phyloP scores from a whole-genome alignment of 2,329 filamentous ascomycete species.

The Celoporthe dispersa region DNA sequence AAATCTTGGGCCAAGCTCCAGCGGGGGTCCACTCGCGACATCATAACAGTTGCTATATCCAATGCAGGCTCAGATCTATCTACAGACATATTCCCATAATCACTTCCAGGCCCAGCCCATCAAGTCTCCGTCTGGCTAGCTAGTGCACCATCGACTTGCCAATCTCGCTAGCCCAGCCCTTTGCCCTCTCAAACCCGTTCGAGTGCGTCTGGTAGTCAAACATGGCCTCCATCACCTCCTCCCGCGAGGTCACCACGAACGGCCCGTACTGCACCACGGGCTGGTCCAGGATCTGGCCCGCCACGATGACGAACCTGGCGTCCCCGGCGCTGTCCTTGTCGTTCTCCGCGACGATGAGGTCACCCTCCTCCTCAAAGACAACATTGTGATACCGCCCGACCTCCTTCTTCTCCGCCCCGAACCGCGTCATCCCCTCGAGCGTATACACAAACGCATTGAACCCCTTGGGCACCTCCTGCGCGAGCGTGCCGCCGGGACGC shows the following conservation, averaged over 20 bases:
- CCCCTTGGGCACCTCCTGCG: constrained; percentile 73
- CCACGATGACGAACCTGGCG: constrained; percentile 70
- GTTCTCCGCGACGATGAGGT: constrained; percentile 74
- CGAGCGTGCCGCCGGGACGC: constrained; percentile 75
- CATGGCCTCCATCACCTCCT: constrained; percentile 77
- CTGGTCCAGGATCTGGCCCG: constrained; percentile 80
- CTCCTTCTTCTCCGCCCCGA: constrained; percentile 56
- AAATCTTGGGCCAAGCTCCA: neutral
- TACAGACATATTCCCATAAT: neutral
- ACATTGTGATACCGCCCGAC: constrained; percentile 83
- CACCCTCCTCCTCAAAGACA: constrained; percentile 81
- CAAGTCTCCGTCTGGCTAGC: constrained; percentile 1
- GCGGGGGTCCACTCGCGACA: neutral
- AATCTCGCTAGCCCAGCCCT: constrained; percentile 84
- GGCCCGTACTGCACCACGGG: constrained; percentile 83
- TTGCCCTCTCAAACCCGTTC: constrained; percentile 81
- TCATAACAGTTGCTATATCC: neutral
- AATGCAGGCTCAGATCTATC: neutral
- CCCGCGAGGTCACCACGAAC: constrained; percentile 75
- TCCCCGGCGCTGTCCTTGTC: constrained; percentile 64
- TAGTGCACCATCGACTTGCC: constrained; percentile 70
- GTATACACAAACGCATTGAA: constrained; percentile 94
- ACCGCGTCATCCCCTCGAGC: constrained; percentile 72
- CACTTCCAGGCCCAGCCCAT: neutral
- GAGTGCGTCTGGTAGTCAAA: constrained; percentile 72